phyloP scores from a whole-genome alignment of 2,329 filamentous ascomycete genomes.

The Ambrosiella cleistominuta region DNA sequence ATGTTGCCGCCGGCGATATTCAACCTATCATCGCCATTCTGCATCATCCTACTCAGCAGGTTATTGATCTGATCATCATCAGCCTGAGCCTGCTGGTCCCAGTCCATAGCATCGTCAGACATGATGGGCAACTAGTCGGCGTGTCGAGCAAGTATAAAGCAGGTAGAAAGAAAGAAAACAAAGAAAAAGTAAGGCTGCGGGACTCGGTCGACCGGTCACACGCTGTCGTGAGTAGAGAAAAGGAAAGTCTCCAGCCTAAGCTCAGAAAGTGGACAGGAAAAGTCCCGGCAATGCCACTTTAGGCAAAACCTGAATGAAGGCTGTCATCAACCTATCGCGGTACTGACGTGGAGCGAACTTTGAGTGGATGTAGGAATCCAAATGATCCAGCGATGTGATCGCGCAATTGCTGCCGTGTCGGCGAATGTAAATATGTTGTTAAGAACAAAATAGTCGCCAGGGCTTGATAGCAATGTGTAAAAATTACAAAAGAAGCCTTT shows the following conservation, averaged over 20 bases:
- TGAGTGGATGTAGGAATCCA: background rate
- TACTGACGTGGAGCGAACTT: background rate
- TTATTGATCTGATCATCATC: conserved; percentile 32
- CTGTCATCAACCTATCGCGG: background rate
- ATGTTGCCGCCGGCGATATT: conserved; percentile 23
- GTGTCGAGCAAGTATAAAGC: background rate
- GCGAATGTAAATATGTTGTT: too few species aligned
- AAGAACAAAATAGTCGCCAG: background rate
- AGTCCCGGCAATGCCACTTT: background rate
- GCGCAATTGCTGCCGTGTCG: background rate
- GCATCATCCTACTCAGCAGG: conserved; percentile 26
- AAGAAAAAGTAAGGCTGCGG: background rate
- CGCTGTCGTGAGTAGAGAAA: background rate
- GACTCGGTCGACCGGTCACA: too few species aligned
- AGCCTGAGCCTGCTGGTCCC: conserved; percentile 27
- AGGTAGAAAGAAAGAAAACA: background rate
- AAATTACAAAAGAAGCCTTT: background rate
- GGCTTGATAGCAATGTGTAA: background rate
- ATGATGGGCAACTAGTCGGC: conserved; percentile 14
- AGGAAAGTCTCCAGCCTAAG: background rate
- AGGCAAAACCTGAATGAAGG: background rate
- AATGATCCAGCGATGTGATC: background rate
- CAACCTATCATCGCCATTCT: conserved; percentile 22
- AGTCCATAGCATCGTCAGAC: conserved; percentile 21
- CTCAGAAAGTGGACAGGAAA: background rate